phyloP scores from a whole-genome alignment of 805 yeast species.

The Saccharomycopsis javanensis region DNA sequence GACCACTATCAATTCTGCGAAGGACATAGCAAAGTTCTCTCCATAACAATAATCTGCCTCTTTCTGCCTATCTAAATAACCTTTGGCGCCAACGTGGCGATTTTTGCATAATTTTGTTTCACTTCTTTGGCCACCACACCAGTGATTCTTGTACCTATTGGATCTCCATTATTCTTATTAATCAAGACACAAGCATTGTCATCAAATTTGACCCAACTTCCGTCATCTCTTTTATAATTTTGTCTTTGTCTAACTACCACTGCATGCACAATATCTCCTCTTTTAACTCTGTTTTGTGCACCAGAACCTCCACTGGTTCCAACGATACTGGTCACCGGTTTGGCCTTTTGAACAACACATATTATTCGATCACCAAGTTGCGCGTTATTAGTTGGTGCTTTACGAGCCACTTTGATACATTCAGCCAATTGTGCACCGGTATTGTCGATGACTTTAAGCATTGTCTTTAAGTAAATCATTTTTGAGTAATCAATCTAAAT shows the following conservation, averaged over 20 bases:
- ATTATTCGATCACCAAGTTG: conserved; percentile 86
- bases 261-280: conserved; percentile 94
- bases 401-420: conserved; percentile 89
- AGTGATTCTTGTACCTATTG: conserved; percentile 86
- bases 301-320: conserved; percentile 59
- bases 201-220: conserved; percentile 77
- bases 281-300: conserved; percentile 72
- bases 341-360: conserved; percentile 87
- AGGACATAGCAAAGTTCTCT: no score
- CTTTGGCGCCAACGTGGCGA: conserved; percentile 86
- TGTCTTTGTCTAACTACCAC: conserved; percentile 90
- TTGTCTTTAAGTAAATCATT: conserved; percentile 84
- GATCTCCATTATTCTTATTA: conserved; percentile 81
- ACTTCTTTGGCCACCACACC: conserved; percentile 89
- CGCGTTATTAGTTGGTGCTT: conserved; percentile 77
- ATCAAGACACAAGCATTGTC: conserved; percentile 96
- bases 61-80: conserved; percentile 34
- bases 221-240: conserved; percentile 70
- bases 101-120: conserved; percentile 72
- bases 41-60: no score
- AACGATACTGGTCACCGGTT: conserved; percentile 47
- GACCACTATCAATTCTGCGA: background rate
- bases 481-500: conserved; percentile 6
- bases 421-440: conserved; percentile 92
- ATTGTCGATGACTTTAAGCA: conserved; percentile 87